These are phyloP conservation scores for Wickerhamomyces sydowiorum DNA, from an alignment of 805 yeast species.

Conservation along the genomic window DNA sequence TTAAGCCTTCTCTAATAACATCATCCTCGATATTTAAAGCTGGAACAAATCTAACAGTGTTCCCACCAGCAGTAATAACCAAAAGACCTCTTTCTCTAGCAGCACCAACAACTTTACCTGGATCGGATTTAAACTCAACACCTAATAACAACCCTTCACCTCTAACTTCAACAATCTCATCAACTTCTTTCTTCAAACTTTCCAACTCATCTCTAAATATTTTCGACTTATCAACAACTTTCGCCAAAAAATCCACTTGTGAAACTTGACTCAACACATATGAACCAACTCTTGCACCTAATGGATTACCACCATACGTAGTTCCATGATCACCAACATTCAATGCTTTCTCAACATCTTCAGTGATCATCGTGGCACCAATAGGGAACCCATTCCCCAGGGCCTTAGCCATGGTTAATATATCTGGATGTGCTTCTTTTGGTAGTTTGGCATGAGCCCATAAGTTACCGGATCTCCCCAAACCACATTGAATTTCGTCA, in stretches of 20 bases:
- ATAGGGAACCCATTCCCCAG: slow-evolving; percentile 96
- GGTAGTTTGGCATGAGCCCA: slow-evolving; percentile 89
- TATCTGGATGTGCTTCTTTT: slow-evolving; percentile 85
- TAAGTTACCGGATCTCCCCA: slow-evolving; percentile 84
- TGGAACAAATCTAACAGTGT: slow-evolving; percentile 87
- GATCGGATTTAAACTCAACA: slow-evolving; percentile 64
- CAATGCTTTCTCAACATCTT: slow-evolving; percentile 64
- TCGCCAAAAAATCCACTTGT: slow-evolving; percentile 48
- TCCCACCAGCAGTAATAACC: slow-evolving; percentile 87
- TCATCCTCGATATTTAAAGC: slow-evolving; percentile 78
- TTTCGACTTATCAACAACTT: slow-evolving; percentile 57
- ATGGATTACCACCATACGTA: slow-evolving; percentile 95
- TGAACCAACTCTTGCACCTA: slow-evolving; percentile 76
- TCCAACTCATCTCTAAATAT: slow-evolving; percentile 46
- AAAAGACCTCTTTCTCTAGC: slow-evolving; percentile 79
- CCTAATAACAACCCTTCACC: slow-evolving; percentile 91
- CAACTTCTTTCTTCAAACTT: slow-evolving; percentile 45
- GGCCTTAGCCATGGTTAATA: slow-evolving; percentile 91
- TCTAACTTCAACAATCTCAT: slow-evolving; percentile 60
- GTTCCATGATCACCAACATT: slow-evolving; percentile 97
- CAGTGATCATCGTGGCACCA: slow-evolving; percentile 87
- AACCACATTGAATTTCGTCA: slow-evolving; percentile 96
- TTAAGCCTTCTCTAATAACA: slow-evolving; percentile 64
- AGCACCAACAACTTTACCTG: slow-evolving; percentile 51
- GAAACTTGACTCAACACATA: slow-evolving; percentile 71